phyloP scores from a whole-genome alignment of 2,329 filamentous ascomycete species.

The Chlorencoelia australis region DNA sequence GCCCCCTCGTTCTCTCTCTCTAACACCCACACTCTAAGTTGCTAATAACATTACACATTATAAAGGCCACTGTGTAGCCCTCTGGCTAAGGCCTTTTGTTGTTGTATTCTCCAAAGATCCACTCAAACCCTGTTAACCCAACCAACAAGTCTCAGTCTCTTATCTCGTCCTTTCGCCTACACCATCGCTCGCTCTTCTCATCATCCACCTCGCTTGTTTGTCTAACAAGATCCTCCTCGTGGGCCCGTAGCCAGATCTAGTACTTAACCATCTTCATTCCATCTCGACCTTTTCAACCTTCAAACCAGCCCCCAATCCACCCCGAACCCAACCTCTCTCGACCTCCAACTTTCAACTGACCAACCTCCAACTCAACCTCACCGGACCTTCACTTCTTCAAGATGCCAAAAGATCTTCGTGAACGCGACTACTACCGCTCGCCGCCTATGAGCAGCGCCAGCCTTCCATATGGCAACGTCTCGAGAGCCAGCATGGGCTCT shows the following conservation, averaged over 20 bases:
- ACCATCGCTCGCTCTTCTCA: slow-evolving; percentile 3
- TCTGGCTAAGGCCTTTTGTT: slow-evolving; percentile 8
- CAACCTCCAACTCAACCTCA: not conserved
- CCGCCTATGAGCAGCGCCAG: slow-evolving; percentile 4
- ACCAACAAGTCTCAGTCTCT: too few species aligned
- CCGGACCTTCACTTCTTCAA: not conserved
- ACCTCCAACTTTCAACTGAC: not conserved
- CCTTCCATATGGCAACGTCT: slow-evolving; percentile 3
- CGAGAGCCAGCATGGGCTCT: not conserved
- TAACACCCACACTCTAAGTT: slow-evolving; percentile 6
- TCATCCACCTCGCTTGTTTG: slow-evolving; percentile 3
- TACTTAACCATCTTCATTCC: not conserved
- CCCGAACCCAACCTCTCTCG: not conserved
- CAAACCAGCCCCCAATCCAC: not conserved
- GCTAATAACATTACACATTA: slow-evolving; percentile 7
- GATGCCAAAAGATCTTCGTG: slow-evolving; percentile 6
- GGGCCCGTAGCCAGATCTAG: slow-evolving; percentile 2
- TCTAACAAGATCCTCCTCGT: slow-evolving; percentile 3
- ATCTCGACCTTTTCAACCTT: slow-evolving; percentile 2
- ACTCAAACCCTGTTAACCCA: too few species aligned
- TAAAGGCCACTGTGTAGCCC: slow-evolving; percentile 6
- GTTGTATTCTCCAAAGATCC: too few species aligned
- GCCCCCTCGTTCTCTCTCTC: slow-evolving; percentile 4
- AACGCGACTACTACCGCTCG: slow-evolving; percentile 8
- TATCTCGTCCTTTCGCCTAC: slow-evolving; percentile 2